phyloP scores from a whole-genome alignment of 2,329 filamentous ascomycete species.

The Colletotrichum magnum region DNA sequence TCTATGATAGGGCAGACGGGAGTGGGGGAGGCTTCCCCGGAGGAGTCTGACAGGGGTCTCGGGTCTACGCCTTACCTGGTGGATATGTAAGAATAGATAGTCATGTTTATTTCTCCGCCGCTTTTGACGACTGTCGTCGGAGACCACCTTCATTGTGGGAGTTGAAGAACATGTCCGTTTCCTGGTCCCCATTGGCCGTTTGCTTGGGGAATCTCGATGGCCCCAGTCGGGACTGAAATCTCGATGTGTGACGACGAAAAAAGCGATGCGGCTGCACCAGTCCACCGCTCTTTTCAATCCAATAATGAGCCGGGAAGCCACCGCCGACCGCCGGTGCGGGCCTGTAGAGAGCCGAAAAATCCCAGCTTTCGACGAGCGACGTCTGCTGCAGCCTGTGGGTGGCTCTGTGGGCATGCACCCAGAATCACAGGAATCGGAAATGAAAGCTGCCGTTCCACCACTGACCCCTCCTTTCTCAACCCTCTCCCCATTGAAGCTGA shows the following conservation, averaged over 20 bases:
- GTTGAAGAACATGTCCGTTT: background rate
- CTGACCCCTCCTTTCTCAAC: background rate
- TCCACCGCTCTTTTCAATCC: conserved; percentile 17
- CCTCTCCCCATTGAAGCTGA: conserved; percentile 28
- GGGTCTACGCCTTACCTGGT: conserved; percentile 3
- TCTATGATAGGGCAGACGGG: conserved; percentile 16
- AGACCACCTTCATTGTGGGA: background rate
- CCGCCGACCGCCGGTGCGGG: conserved; percentile 3
- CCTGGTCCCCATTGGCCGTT: background rate
- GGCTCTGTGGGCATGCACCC: conserved; percentile 9
- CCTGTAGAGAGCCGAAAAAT: conserved; percentile 12
- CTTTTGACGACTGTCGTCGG: conserved; percentile 11
- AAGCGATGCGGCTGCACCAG: conserved; percentile 3
- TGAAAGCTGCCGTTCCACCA: background rate
- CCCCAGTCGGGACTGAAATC: too few species aligned
- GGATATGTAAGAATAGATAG: background rate
- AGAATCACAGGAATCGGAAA: background rate
- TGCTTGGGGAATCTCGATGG: conserved; percentile 27
- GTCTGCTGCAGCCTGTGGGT: conserved; percentile 15
- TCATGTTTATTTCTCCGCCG: conserved; percentile 24
- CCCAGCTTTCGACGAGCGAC: conserved; percentile 26
- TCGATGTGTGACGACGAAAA: background rate
- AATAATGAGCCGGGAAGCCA: conserved; percentile 10
- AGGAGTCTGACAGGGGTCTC: conserved; percentile 26
- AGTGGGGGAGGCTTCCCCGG: conserved; percentile 5